Base-by-base conservation (phyloP, 306 rosid genomes). In the Oxytropis ochrocephala region DNA sequence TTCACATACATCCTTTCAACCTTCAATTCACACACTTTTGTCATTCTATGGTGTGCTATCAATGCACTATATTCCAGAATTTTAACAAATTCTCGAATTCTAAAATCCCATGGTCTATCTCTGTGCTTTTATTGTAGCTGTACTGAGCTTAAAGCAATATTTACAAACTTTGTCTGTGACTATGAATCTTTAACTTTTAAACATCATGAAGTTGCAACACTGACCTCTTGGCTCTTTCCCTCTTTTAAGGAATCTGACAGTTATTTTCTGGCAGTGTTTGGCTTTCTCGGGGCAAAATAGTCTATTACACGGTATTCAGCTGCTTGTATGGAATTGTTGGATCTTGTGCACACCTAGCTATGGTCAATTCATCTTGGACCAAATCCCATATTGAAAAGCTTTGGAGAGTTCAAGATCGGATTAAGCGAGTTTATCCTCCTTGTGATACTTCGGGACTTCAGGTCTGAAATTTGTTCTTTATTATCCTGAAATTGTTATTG, bases 301-400 rank as follows among this genome's bases (percentile, higher is more conserved):
- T 90, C 46, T 94, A 94, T 69, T 94, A 90, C 82, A 82, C 86
- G 72, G 1, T 90, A 44, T 88, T 94, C 85, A 87, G 95, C 79
- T 77, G 67, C 85, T 79, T 94, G 85, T 88, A 94, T 76, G 95
- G 98, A 43, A 64, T 64, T 76, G 97, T 84, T 9, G 98, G 98
- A 39, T 79, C 96, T 30, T 87, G 82, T 70, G 82, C 98, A n/a
- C 96, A 94, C 81, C 91, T 94, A 53, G 96, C 87, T 8, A 88
- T 90, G 98, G 98, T 94, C 38, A 94, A 90, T 83, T 94, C 98
- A 64, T 87, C 98, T 16, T 94, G 98, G 97, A 94, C 98, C 73
- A 83, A 77, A 72, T 81, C 91, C 32, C 98, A 94, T 53, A 90
- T 94, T 46, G 85, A 87, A 72, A 82, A 87, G 80, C 82, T 94